phyloP scores from a whole-genome alignment of 768 basidiomycete species.

The Hemileccinum impolitum region DNA sequence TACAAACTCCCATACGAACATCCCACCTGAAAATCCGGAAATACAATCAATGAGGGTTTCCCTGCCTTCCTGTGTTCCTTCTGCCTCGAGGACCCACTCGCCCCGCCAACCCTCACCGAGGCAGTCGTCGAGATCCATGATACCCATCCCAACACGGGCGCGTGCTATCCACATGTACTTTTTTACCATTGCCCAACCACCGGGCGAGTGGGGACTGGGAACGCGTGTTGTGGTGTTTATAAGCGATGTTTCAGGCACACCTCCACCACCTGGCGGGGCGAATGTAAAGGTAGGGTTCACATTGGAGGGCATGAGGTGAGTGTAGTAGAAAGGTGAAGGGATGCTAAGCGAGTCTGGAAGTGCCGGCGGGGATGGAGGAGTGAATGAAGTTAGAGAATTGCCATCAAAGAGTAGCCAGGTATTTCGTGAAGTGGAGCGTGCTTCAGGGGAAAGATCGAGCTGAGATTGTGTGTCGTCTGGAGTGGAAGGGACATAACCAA shows the following conservation, averaged over 20 bases:
- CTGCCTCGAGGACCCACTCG: conserved; percentile 78
- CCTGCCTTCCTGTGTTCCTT: conserved; percentile 68
- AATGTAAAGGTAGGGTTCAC: conserved; percentile 25
- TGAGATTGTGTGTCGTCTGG: conserved; percentile 26
- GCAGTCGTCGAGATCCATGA: conserved; percentile 34
- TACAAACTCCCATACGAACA: conserved; percentile 51
- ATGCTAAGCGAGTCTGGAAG: conserved; percentile 56
- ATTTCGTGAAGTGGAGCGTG: conserved; percentile 20
- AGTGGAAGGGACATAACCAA: conserved; percentile 65
- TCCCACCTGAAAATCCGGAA: conserved; percentile 32
- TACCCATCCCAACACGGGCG: conserved; percentile 37
- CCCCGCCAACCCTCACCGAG: conserved; percentile 70
- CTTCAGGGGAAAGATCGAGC: conserved; percentile 18
- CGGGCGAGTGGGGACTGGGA: conserved; percentile 57
- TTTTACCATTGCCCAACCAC: conserved; percentile 56
- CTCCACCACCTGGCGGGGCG: conserved; percentile 29
- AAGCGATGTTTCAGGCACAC: conserved; percentile 48
- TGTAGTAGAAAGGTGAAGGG: conserved; percentile 75
- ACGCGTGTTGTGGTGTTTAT: conserved; percentile 38
- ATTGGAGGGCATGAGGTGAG: conserved; percentile 52
- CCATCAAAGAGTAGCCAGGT: conserved; percentile 81
- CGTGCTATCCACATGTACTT: conserved; percentile 66
- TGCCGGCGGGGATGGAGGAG: conserved; percentile 49
- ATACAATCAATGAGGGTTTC: conserved; percentile 56
- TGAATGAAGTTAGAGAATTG: conserved; percentile 54